Percentiles rank a stretch among this genome's conserved stretches.
Evolutionary conservation across 2,329 filamentous ascomycete species (phyloP).

Genomic region (Tolypocladium tropicale): DNA sequence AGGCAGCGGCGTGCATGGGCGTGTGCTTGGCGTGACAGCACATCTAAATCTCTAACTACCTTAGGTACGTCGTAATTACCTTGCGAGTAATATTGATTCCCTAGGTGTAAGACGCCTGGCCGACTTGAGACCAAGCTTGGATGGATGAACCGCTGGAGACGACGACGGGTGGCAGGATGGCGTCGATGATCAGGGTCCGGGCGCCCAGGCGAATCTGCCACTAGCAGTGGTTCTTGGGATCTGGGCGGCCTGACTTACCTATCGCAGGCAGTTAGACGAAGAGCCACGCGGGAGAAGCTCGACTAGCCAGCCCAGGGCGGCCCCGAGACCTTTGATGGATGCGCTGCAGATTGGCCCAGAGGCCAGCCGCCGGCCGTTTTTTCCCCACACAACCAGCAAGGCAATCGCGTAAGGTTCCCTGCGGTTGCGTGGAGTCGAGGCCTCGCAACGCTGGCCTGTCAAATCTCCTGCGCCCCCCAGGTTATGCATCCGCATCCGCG

Average conservation of each 20-base stretch:
- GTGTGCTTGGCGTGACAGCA: background rate
- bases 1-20: background rate
- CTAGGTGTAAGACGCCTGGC: no score
- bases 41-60: background rate
- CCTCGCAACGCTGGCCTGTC: background rate
- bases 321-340: background rate
- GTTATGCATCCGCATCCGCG: background rate
- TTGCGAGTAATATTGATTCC: no score
- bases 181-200: background rate
- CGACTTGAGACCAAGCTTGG: no score
- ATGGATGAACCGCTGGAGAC: no score
- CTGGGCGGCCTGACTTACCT: no score
- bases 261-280: background rate
- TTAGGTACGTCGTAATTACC: no score
- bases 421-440: background rate
- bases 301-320: no score
- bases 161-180: background rate
- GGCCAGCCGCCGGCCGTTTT: no score
- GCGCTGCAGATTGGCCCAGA: background rate
- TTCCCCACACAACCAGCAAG: constrained; percentile 2
- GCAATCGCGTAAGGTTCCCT: background rate
- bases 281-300: background rate
- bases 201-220: background rate
- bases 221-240: background rate
- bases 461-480: background rate